phyloP scores from a whole-genome alignment of 1,284 basidiomycete genomes.

The Microbotryum silenes-acaulis region DNA sequence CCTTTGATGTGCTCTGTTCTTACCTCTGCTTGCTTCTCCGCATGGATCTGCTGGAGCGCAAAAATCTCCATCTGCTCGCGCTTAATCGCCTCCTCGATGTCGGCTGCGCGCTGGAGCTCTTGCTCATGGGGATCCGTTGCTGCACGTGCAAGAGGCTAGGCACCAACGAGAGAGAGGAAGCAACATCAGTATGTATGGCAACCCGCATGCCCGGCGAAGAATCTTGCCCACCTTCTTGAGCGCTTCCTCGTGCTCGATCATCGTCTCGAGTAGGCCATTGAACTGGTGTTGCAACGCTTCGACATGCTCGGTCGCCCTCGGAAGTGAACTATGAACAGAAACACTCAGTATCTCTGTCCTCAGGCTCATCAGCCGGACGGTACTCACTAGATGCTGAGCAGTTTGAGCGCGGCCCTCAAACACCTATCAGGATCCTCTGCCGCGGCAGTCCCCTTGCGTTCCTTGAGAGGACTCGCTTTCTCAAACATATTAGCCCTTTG shows the following conservation, averaged over 20 bases:
- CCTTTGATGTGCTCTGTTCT: background rate
- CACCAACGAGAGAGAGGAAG: background rate
- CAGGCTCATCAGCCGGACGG: too few relatives aligned
- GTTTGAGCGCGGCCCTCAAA: slow-evolving; percentile 25
- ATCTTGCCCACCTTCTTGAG: slow-evolving; percentile 18
- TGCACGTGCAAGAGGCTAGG: slow-evolving; percentile 1
- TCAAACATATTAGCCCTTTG: slow-evolving; percentile 4
- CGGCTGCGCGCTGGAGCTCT: slow-evolving; percentile 8
- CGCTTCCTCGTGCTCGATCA: slow-evolving; percentile 27
- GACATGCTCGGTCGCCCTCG: slow-evolving; percentile 33
- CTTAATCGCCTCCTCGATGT: slow-evolving; percentile 32
- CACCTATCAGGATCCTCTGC: slow-evolving; percentile 26
- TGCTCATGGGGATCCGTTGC: slow-evolving; percentile 2
- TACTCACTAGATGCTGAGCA: slow-evolving; percentile 32
- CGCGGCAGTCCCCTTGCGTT: background rate
- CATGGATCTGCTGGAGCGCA: slow-evolving; percentile 30
- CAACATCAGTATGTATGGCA: too few relatives aligned
- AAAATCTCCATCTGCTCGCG: slow-evolving; percentile 34
- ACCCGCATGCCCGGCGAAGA: too few relatives aligned
- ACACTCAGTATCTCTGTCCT: background rate
- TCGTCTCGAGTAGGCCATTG: slow-evolving; percentile 28
- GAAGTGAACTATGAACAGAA: slow-evolving; percentile 19
- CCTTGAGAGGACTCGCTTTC: slow-evolving; percentile 22
- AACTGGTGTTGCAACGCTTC: slow-evolving; percentile 29
- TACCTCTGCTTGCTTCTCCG: slow-evolving; percentile 26